A percentile compares a stretch with the other conserved stretches of the same genome.
Conservation (phyloP, 202 grass and related monocot species). For the Eragrostis tef region DNA sequence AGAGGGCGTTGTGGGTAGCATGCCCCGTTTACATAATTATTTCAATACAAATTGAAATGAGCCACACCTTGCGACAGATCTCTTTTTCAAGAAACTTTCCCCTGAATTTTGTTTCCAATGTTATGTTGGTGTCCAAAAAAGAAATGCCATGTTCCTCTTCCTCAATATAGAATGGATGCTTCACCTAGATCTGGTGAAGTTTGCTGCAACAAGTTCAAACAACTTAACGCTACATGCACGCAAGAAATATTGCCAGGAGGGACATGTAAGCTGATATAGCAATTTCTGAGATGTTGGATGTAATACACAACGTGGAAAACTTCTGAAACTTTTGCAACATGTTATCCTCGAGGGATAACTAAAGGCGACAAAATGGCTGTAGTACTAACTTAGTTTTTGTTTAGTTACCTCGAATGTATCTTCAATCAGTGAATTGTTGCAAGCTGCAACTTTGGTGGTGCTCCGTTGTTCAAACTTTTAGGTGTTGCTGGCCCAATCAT, state of each 20-base stretch:
- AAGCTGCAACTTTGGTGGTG: no score
- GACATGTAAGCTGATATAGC: no score
- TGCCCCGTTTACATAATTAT: constrained; percentile 43
- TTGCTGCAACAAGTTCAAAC: neutral
- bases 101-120: neutral
- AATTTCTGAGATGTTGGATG: no score
- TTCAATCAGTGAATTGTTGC: no score
- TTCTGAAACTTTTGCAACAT: no score
- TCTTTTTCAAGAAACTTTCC: neutral
- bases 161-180: neutral
- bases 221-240: neutral
- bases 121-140: neutral
- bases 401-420: no score
- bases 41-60: constrained; percentile 55
- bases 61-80: constrained; percentile 9
- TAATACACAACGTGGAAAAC: no score
- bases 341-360: no score
- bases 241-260: neutral
- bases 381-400: no score
- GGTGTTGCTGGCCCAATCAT: no score
- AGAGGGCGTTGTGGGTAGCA: constrained; percentile 41
- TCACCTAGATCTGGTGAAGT: neutral
- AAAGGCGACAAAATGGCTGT: no score
- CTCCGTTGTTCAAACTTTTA: no score
- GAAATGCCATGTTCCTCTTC: neutral